Percentiles rank a stretch among this genome's conserved stretches.
These are phyloP conservation scores for Aphanocladium album DNA, from an alignment of 2,329 filamentous ascomycete genomes.

Conservation along the genomic window DNA sequence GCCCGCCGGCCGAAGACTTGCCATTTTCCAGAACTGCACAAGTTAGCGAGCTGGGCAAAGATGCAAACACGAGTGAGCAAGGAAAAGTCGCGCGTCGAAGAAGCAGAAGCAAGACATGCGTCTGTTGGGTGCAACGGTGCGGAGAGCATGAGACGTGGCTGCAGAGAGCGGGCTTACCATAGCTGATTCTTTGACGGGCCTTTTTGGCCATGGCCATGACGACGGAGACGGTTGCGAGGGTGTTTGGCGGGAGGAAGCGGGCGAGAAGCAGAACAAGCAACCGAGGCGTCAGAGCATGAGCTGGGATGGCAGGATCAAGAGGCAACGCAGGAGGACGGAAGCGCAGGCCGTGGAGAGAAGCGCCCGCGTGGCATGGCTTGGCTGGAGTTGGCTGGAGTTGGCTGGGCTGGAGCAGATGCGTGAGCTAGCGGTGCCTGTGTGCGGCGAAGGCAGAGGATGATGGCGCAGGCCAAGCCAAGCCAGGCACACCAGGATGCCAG, in stretches of 20 bases:
- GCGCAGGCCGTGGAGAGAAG: slow-evolving; percentile 2
- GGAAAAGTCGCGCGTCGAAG: no score
- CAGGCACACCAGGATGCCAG: no score
- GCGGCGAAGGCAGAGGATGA: neutral
- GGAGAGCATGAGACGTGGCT: neutral
- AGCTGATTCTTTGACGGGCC: slow-evolving; percentile 65
- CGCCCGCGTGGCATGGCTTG: slow-evolving; percentile 13
- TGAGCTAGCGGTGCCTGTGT: neutral
- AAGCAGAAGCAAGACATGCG: neutral
- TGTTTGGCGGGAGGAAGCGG: neutral
- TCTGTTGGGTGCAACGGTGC: slow-evolving; percentile 11
- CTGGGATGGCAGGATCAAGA: neutral
- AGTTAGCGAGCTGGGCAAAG: slow-evolving; percentile 8
- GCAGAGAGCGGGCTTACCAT: slow-evolving; percentile 41
- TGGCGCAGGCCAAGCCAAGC: neutral
- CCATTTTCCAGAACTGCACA: slow-evolving; percentile 53
- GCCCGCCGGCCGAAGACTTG: slow-evolving; percentile 63
- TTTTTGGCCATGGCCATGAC: slow-evolving; percentile 56
- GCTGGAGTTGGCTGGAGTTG: slow-evolving; percentile 7
- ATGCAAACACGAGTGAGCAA: no score
- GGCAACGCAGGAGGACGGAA: neutral
- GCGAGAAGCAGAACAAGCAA: neutral
- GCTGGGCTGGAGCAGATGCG: neutral
- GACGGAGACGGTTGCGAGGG: neutral
- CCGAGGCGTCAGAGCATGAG: neutral